Percentiles rank a stretch among this genome's conserved stretches.
These are phyloP conservation scores for Gynochthodes officinalis DNA, from an alignment of 257 asterid species.

Conservation along the genomic window DNA sequence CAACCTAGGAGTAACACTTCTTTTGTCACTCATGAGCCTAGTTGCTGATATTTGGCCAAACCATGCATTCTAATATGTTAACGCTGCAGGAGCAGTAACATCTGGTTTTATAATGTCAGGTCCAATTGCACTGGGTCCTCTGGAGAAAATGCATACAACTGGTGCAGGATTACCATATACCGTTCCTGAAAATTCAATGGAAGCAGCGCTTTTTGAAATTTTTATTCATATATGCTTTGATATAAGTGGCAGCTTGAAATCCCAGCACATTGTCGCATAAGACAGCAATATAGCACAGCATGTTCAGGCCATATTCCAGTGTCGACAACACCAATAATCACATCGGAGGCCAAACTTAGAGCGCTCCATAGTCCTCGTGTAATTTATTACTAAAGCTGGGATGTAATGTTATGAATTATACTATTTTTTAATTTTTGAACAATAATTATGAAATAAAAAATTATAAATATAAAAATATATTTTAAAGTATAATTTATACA, in stretches of 20 bases:
- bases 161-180: conserved; percentile 56
- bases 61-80: conserved; percentile 65
- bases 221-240: conserved; percentile 40
- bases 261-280: conserved; percentile 53
- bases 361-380: conserved; percentile 55
- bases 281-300: too few species aligned
- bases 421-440: too few species aligned
- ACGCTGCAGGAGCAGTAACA: conserved; percentile 76
- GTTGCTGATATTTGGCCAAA: conserved; percentile 61
- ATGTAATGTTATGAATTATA: too few species aligned
- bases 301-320: conserved; percentile 87
- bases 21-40: conserved; percentile 52
- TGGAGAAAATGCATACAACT: conserved; percentile 62
- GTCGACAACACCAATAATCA: conserved; percentile 63
- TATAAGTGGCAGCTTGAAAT: conserved; percentile 32
- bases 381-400: too few species aligned
- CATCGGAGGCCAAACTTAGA: conserved; percentile 51
- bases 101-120: conserved; percentile 79
- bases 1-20: conserved; percentile 67
- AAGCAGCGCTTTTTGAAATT: conserved; percentile 47
- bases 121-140: conserved; percentile 67
- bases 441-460: too few species aligned
- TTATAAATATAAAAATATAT: too few species aligned
- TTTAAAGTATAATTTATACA: too few species aligned
- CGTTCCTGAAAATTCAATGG: conserved; percentile 44